Conservation (phyloP, 768 basidiomycete species). For the Calocybe cyanea region DNA sequence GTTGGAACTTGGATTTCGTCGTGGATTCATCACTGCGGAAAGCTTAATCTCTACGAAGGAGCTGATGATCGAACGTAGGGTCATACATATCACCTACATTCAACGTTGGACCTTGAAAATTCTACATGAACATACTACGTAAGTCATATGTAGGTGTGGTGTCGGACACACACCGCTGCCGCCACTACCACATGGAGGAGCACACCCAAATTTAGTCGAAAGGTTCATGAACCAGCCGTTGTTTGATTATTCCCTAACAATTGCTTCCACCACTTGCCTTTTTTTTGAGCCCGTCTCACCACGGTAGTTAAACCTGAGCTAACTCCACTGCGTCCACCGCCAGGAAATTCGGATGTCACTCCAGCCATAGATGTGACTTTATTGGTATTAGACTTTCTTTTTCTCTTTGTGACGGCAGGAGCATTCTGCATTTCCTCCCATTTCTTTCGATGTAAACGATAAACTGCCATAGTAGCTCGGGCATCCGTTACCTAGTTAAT, state of each 20-base stretch:
- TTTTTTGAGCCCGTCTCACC: slow-evolving; percentile 27
- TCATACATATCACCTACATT: too few species aligned
- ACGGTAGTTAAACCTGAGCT: slow-evolving; percentile 61
- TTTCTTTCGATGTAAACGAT: slow-evolving; percentile 71
- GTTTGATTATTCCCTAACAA: slow-evolving; percentile 27
- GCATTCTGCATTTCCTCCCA: slow-evolving; percentile 68
- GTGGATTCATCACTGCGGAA: too few species aligned
- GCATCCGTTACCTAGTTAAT: slow-evolving; percentile 78
- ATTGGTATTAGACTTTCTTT: slow-evolving; percentile 11
- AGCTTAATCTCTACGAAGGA: too few species aligned
- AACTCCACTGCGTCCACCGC: slow-evolving; percentile 58
- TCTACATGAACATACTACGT: too few species aligned
- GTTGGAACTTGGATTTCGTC: too few species aligned
- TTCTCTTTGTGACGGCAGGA: slow-evolving; percentile 15
- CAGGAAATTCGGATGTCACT: slow-evolving; percentile 28
- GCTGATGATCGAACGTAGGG: too few species aligned
- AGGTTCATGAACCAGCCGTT: too few species aligned
- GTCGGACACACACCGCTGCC: too few species aligned
- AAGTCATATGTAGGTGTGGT: too few species aligned
- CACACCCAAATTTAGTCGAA: too few species aligned
- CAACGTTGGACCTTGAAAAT: too few species aligned
- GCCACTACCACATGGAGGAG: too few species aligned
- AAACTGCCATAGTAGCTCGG: slow-evolving; percentile 93
- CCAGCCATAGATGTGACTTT: slow-evolving; percentile 1
- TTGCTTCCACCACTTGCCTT: slow-evolving; percentile 45